A percentile compares a stretch with the other conserved stretches of the same genome.
phyloP scores from a whole-genome alignment of 352 stramenopile genomes.

The Phytophthora vignae region DNA sequence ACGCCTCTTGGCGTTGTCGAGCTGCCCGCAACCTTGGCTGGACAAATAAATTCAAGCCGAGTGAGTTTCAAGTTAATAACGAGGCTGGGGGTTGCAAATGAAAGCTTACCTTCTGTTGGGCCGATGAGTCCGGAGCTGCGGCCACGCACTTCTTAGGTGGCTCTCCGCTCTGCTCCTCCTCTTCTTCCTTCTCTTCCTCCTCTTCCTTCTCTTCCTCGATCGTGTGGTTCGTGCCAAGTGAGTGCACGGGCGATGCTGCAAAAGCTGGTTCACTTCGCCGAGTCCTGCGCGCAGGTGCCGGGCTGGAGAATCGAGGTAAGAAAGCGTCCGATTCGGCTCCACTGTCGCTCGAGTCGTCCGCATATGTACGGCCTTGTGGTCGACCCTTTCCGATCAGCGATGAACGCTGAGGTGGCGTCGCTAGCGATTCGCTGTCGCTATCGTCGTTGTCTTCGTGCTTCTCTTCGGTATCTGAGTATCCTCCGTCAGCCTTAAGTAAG shows the following conservation, averaged over 20 bases:
- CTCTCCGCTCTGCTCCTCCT: slow-evolving; percentile 20
- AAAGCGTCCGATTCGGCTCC: slow-evolving; percentile 55
- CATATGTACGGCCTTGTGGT: slow-evolving; percentile 51
- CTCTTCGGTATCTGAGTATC: slow-evolving; percentile 24
- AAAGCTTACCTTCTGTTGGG: slow-evolving; percentile 27
- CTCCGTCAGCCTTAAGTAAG: slow-evolving; percentile 19
- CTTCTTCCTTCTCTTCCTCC: slow-evolving; percentile 5
- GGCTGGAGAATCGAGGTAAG: slow-evolving; percentile 35
- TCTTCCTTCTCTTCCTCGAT: slow-evolving; percentile 22
- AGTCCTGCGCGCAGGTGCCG: slow-evolving; percentile 38
- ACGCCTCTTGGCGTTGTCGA: slow-evolving; percentile 17
- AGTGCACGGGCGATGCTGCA: slow-evolving; percentile 19
- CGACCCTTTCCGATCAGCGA: slow-evolving; percentile 62
- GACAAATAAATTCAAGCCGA: background rate
- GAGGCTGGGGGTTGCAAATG: background rate
- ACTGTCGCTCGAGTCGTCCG: slow-evolving; percentile 61
- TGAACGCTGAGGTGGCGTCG: slow-evolving; percentile 49
- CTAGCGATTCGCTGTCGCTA: background rate
- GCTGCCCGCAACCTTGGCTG: slow-evolving; percentile 25
- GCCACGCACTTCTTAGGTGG: slow-evolving; percentile 26
- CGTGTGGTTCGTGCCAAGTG: background rate
- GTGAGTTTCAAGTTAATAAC: background rate
- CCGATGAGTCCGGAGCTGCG: background rate
- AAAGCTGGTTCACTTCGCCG: slow-evolving; percentile 4
- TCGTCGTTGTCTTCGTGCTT: slow-evolving; percentile 31